These are phyloP conservation scores for barrel medic (Medicago truncatula) DNA, from an alignment of 306 rosid genomes.

Conservation along the genomic window MtrunA17r5.0-ANR NC_053044.1:40826001-40826500, in stretches of 20 bases:
- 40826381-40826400: background rate
- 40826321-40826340: background rate
- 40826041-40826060: background rate
- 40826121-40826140: too few species aligned
- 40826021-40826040: background rate
- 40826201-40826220: too few species aligned
- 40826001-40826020: background rate
- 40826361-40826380: background rate
- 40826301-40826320: background rate
- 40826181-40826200: too few species aligned
- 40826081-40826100: background rate
- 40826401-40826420: constrained; percentile 12
- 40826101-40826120: too few species aligned
- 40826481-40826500: constrained; percentile 2
- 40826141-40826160: too few species aligned
- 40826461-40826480: background rate
- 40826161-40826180: too few species aligned
- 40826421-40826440: background rate
- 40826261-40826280: background rate
- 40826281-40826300: background rate
- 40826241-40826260: too few species aligned
- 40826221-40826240: too few species aligned
- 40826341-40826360: too few species aligned
- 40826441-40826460: constrained; percentile 1
- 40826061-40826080: constrained; percentile 2